Evolutionary conservation across 768 basidiomycete genomes (phyloP), one percentile per base, ranked within the genome.

Genomic region (Leucocoprinus leucothites): DNA sequence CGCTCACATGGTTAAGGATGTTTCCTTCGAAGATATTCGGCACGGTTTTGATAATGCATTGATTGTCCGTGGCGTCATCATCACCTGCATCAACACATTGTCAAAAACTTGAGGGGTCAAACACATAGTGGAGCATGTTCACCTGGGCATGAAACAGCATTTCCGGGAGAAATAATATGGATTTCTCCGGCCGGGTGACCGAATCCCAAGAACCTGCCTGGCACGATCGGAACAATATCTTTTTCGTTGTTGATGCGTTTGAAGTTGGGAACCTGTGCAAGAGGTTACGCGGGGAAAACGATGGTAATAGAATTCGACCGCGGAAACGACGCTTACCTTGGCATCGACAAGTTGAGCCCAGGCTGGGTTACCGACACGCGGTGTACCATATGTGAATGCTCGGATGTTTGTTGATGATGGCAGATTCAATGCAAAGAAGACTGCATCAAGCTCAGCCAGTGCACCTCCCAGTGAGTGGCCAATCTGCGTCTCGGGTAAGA

Each of bases 171-270:
- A 50, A 81, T 51, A 42, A 85, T 79, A 57, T 83, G 81, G 13
- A 82, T 65, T 61, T 85, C 82, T 18, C 81, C 81, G n/a, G 73
- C 66, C 1, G 78, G 76, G 49, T 82, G 81, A 36, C 66, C 58
- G 66, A 76, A 86, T 48, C 79, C 80, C 57, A 84, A 62, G 54
- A 67, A 70, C 18, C 74, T 69, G 1, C 74, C 78, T 7, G 84
- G 84, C 7, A 86, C 71, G 56, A 81, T 84, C 21, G 86, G 85
- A 41, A 86, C 68, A 25, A 74, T 56, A 60, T 82, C 77, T 71
- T 56, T 41, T 53, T 71, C 51, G 54, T 78, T 76, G 58, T 76
- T 76, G 14, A 76, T 68, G 16, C 73, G 71, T 53, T 60, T 69
- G 58, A 74, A 72, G 54, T 74, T 67, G 1, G 71, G 68, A 9